Percentiles rank a stretch among this genome's conserved stretches.
Evolutionary conservation across 2,329 filamentous ascomycete species (phyloP).

Genomic region (Gyromitra esculenta): DNA sequence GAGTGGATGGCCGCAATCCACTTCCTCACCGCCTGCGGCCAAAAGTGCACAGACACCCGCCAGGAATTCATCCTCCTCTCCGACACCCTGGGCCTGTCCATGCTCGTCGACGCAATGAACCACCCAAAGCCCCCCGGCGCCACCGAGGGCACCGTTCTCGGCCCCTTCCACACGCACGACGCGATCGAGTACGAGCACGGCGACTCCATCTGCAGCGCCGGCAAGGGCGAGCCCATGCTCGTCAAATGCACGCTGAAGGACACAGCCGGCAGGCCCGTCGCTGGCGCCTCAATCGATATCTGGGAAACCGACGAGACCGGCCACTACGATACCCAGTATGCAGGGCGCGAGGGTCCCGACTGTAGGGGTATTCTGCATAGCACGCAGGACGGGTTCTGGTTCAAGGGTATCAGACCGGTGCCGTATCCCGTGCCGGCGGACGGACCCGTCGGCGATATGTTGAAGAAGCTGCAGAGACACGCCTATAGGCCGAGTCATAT

Average conservation of each 20-base stretch:
- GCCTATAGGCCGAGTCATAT: conserved; percentile 80
- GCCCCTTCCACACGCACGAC: conserved; percentile 85
- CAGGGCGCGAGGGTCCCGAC: conserved; percentile 71
- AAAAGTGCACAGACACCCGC: conserved; percentile 78
- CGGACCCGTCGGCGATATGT: conserved; percentile 79
- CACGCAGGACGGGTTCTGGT: conserved; percentile 84
- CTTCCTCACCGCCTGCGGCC: conserved; percentile 76
- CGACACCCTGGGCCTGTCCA: conserved; percentile 79
- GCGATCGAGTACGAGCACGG: conserved; percentile 70
- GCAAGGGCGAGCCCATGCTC: conserved; percentile 74
- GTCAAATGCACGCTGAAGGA: conserved; percentile 78
- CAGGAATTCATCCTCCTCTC: conserved; percentile 84
- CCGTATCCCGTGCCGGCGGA: conserved; percentile 86
- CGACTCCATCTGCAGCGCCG: conserved; percentile 72
- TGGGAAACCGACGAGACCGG: conserved; percentile 87
- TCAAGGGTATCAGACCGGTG: conserved; percentile 83
- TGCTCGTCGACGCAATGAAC: conserved; percentile 83
- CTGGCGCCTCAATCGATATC: conserved; percentile 77
- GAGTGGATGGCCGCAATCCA: conserved; percentile 81
- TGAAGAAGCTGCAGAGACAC: conserved; percentile 75
- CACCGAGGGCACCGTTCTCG: conserved; percentile 82
- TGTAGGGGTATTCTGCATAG: conserved; percentile 76
- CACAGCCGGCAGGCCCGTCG: conserved; percentile 70
- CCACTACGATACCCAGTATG: conserved; percentile 82
- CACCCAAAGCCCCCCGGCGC: conserved; percentile 76